These are phyloP conservation scores for Aspergillus brasiliensis DNA, from an alignment of 2,329 filamentous ascomycete genomes.

Conservation along the genomic window DNA sequence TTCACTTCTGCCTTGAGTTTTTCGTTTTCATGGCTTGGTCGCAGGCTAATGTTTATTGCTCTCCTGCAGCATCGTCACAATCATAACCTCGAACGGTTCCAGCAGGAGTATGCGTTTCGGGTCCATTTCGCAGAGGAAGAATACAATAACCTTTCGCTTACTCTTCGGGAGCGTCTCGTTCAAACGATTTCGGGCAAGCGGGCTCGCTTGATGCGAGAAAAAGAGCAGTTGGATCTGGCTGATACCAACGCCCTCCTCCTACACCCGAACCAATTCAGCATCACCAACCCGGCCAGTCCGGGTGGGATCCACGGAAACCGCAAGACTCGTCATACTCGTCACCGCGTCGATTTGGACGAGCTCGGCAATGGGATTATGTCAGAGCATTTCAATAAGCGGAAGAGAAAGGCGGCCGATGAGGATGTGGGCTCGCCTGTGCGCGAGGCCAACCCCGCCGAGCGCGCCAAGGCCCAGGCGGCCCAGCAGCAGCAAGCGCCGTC, in stretches of 20 bases:
- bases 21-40: constrained; percentile 7
- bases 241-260: constrained; percentile 67
- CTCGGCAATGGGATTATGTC: constrained; percentile 50
- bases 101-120: constrained; percentile 60
- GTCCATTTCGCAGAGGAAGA: constrained; percentile 65
- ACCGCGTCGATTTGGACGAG: constrained; percentile 58
- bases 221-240: constrained; percentile 67
- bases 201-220: constrained; percentile 62
- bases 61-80: constrained; percentile 57
- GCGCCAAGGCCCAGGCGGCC: constrained; percentile 55
- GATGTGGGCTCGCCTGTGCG: constrained; percentile 62
- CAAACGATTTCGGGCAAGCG: constrained; percentile 60
- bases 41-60: not conserved
- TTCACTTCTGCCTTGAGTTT: constrained; percentile 11
- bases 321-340: constrained; percentile 64
- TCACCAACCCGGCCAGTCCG: constrained; percentile 65
- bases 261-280: constrained; percentile 67
- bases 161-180: constrained; percentile 63
- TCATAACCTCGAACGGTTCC: constrained; percentile 57
- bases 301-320: constrained; percentile 62
- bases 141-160: constrained; percentile 59
- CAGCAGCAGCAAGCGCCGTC: constrained; percentile 60
- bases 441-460: constrained; percentile 51
- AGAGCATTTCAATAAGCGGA: constrained; percentile 57
- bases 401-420: constrained; percentile 61